Evolutionary conservation across 2,329 filamentous ascomycete species (phyloP), one percentile per base, ranked within the genome.

Genomic region (Colletotrichum sansevieriae): DNA sequence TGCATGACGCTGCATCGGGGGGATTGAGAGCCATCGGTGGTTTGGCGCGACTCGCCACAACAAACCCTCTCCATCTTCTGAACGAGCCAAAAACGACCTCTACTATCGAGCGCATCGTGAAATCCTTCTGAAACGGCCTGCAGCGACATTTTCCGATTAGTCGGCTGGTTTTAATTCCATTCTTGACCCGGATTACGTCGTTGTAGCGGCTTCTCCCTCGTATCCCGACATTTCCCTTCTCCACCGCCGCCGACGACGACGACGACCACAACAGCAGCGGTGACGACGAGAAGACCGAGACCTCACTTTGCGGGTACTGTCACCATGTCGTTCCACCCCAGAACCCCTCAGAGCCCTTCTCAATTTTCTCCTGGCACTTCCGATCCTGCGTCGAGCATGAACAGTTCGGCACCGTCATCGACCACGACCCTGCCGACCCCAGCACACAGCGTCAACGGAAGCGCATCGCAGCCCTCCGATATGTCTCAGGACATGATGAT

Each of bases 261-360:
- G 76, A 74, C 74, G 76, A 79, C 81, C 84, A 79, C 79, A 22
- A 46, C 60, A 35, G 25, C 51, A 54, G 63, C 67, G 49, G 44
- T 35, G 62, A 56, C 54, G 39, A 67, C 63, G 39, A 44, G 63
- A 69, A 35, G 43, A 66, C 9, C 41, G 62, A 65, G 55, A 13
- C 46, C 70, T 71, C 75, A 71, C 70, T 39, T 29, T 29, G 7
- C 73, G 71, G 47, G 74, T 74, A 78, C 73, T 75, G 77, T 79
- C 82, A 86, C 79, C 79, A 90, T 90, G 88, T 88, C 87, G 81
- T 89, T 87, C 83, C 88, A 90, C 78, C 88, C 88, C 74, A 88
- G 88, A 75, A 91, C 88, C 74, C 89, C 89, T 77, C 88, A 90
- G 83, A 91, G 88, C 78, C 88, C 88, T 76, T 89, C 87, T 76